These are phyloP conservation scores for Apophysomyces elegans DNA, from an alignment of 371 early-diverging fungal species.

Conservation along the genomic window DNA sequence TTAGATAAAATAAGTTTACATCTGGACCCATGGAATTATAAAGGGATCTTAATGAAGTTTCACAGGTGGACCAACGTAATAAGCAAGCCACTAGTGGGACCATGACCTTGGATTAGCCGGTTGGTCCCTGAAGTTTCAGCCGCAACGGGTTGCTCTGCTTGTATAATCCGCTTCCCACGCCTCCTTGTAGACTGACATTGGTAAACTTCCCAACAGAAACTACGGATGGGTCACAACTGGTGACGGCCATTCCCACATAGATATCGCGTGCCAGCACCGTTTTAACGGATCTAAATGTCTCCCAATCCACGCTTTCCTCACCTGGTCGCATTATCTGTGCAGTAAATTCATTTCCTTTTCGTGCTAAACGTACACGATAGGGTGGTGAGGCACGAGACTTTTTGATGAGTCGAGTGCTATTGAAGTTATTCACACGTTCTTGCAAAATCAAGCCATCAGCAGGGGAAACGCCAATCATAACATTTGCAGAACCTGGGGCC, in stretches of 20 bases:
- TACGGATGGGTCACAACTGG: slow-evolving; percentile 49
- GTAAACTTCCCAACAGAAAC: slow-evolving; percentile 52
- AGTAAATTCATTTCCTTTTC: slow-evolving; percentile 21
- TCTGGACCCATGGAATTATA: neutral
- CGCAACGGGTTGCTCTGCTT: neutral
- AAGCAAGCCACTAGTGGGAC: neutral
- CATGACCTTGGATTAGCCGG: neutral
- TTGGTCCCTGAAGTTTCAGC: neutral
- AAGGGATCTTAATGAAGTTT: neutral
- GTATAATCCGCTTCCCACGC: slow-evolving; percentile 29
- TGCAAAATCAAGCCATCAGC: slow-evolving; percentile 47
- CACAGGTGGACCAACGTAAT: neutral
- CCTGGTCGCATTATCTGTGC: slow-evolving; percentile 15
- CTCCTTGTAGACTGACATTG: slow-evolving; percentile 37
- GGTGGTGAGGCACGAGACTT: slow-evolving; percentile 43
- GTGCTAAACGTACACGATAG: slow-evolving; percentile 39
- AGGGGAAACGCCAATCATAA: slow-evolving; percentile 47
- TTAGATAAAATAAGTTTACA: neutral
- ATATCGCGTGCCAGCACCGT: slow-evolving; percentile 40
- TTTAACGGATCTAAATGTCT: slow-evolving; percentile 27
- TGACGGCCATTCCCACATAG: slow-evolving; percentile 48
- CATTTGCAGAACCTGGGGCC: slow-evolving; percentile 40
- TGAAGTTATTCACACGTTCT: slow-evolving; percentile 29
- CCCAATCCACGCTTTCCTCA: slow-evolving; percentile 27
- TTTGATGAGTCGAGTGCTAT: slow-evolving; percentile 33